These are phyloP conservation scores for Lactarius indigo DNA, from an alignment of 768 basidiomycete species.

Conservation along the genomic window DNA sequence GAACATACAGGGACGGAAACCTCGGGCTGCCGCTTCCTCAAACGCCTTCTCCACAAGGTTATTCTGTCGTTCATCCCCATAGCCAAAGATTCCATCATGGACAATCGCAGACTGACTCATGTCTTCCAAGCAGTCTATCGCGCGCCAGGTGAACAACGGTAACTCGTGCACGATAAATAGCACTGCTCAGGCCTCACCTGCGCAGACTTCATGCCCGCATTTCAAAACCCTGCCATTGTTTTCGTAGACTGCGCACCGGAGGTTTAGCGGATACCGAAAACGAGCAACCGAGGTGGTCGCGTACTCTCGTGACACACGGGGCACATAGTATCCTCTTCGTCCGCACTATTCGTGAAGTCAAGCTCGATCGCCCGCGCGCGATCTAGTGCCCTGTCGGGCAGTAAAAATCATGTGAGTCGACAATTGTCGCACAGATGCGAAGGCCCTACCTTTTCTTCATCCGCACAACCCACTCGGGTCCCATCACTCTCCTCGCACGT, in stretches of 20 bases:
- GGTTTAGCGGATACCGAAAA: background rate
- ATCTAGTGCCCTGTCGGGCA: constrained; percentile 39
- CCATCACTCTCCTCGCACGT: constrained; percentile 47
- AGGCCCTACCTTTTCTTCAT: constrained; percentile 15
- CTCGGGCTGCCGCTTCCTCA: constrained; percentile 54
- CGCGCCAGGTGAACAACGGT: background rate
- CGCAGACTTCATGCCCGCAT: constrained; percentile 68
- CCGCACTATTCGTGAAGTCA: constrained; percentile 49
- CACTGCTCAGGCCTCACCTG: constrained; percentile 37
- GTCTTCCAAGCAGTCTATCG: constrained; percentile 53
- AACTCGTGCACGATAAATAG: background rate
- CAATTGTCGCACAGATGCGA: background rate
- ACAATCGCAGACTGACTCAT: constrained; percentile 48
- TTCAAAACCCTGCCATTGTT: constrained; percentile 56
- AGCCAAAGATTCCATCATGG: constrained; percentile 58
- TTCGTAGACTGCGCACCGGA: constrained; percentile 41
- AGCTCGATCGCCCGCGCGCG: constrained; percentile 45
- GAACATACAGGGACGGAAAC: constrained; percentile 53
- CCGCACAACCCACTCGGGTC: constrained; percentile 38
- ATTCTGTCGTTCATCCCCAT: constrained; percentile 55
- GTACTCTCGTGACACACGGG: constrained; percentile 65
- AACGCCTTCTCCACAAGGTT: constrained; percentile 51
- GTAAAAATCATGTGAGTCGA: constrained; percentile 34
- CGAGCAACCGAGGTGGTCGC: constrained; percentile 21
- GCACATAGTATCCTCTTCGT: constrained; percentile 48